These are phyloP conservation scores for Nakaseomyces sp. DNA, from an alignment of 1,139 yeast genomes.

Conservation along the genomic window DNA sequence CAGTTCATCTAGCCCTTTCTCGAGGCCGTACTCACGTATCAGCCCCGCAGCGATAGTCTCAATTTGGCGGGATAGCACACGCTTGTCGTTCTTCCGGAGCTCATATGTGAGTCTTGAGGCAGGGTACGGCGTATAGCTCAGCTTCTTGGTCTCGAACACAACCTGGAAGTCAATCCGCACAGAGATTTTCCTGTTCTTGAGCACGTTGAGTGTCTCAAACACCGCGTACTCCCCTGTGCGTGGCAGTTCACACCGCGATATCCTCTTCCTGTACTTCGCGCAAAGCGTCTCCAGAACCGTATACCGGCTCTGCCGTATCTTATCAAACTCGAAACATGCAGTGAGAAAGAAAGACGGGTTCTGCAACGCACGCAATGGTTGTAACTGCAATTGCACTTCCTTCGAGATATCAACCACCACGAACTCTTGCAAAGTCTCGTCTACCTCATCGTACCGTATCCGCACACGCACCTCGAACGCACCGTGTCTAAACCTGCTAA, in stretches of 20 bases:
- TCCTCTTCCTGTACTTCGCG: neutral
- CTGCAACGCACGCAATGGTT: constrained; percentile 1
- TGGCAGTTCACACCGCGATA: neutral
- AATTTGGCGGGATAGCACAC: neutral
- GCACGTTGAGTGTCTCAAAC: neutral
- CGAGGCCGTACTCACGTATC: constrained; percentile 6
- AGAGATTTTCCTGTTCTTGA: neutral
- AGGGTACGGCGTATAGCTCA: constrained; percentile 1
- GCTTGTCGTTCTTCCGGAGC: neutral
- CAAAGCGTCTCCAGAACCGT: neutral
- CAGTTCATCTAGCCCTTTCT: constrained; percentile 5
- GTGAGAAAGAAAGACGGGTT: constrained; percentile 4
- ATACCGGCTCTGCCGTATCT: constrained; percentile 2
- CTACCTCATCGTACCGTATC: constrained; percentile 2
- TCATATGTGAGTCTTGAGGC: neutral
- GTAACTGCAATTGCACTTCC: neutral
- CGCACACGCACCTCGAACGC: constrained; percentile 1
- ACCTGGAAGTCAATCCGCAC: constrained; percentile 5
- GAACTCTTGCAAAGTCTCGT: constrained; percentile 1
- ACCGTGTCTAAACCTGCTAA: neutral
- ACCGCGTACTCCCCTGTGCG: neutral
- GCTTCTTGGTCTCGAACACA: neutral
- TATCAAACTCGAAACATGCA: constrained; percentile 7
- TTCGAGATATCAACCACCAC: neutral
- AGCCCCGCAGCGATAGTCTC: constrained; percentile 1